phyloP scores from a whole-genome alignment of 441 rosid genomes.

The Croton laevigatus region DNA sequence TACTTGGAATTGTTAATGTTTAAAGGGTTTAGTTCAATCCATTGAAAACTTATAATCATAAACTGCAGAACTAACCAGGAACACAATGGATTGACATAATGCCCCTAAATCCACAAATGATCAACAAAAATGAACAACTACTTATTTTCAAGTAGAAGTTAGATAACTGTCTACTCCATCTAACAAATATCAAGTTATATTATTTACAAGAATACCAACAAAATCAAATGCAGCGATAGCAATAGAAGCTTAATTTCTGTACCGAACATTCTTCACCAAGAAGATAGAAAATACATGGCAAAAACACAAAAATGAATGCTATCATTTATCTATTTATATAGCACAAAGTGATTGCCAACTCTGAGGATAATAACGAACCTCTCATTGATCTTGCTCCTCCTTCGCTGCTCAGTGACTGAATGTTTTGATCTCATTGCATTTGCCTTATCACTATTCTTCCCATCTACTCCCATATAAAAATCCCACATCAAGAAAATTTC shows the following conservation, averaged over 20 bases:
- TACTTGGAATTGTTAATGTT: not conserved
- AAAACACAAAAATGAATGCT: not conserved
- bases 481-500: conserved; percentile 3
- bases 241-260: not conserved
- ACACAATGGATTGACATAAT: not conserved
- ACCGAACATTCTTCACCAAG: not conserved
- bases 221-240: not conserved
- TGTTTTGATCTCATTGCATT: conserved; percentile 84
- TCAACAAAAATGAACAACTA: not conserved
- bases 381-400: conserved; percentile 96
- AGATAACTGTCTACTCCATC: not conserved
- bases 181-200: not conserved
- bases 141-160: not conserved
- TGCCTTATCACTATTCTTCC: conserved; percentile 62
- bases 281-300: not conserved
- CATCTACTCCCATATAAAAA: conserved; percentile 46
- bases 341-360: conserved; percentile 5
- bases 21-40: not conserved
- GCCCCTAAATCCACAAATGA: not conserved
- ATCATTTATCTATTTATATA: not conserved
- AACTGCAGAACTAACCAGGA: not conserved
- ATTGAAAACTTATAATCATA: not conserved
- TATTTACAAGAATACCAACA: not conserved
- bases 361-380: conserved; percentile 41
- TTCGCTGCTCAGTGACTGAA: conserved; percentile 94